These are phyloP conservation scores for Rhamnella rubrinervis DNA, from an alignment of 331 rosid species.

Conservation along the genomic window DNA sequence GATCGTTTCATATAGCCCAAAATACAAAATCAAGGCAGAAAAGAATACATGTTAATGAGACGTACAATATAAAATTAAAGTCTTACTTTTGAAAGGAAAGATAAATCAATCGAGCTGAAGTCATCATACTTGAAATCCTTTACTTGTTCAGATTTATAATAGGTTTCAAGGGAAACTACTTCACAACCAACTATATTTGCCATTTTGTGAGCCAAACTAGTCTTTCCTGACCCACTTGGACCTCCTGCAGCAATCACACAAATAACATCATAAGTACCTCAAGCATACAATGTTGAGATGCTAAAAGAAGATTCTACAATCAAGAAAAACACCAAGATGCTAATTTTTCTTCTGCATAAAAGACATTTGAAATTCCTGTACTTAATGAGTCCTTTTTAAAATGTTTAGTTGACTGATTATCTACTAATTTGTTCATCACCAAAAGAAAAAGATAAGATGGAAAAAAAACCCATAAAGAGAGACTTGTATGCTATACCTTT, in stretches of 20 bases:
- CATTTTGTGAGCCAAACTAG: conserved; percentile 99
- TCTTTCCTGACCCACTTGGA: conserved; percentile 99
- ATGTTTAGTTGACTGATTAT: too few relatives aligned
- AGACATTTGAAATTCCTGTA: too few relatives aligned
- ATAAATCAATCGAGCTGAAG: conserved; percentile 79
- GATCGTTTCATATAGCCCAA: not conserved
- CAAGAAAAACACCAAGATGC: too few relatives aligned
- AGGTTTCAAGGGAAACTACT: conserved; percentile 92
- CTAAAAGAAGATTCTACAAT: conserved; percentile 22
- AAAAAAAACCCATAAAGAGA: too few relatives aligned
- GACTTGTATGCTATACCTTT: too few relatives aligned
- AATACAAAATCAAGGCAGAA: not conserved
- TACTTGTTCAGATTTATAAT: conserved; percentile 72
- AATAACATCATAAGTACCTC: conserved; percentile 23
- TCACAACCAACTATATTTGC: conserved; percentile 98
- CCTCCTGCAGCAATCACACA: conserved; percentile 63
- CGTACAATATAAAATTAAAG: conserved; percentile 4
- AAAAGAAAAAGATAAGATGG: too few relatives aligned
- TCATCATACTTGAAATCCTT: conserved; percentile 95
- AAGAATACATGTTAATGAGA: conserved; percentile 14
- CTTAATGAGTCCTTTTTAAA: too few relatives aligned
- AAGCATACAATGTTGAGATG: conserved; percentile 5
- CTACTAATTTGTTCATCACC: too few relatives aligned
- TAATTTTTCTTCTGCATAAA: too few relatives aligned
- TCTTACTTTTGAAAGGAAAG: conserved; percentile 85